phyloP scores from a whole-genome alignment of 2,329 filamentous ascomycete genomes.

The Scedosporium dehoogii region DNA sequence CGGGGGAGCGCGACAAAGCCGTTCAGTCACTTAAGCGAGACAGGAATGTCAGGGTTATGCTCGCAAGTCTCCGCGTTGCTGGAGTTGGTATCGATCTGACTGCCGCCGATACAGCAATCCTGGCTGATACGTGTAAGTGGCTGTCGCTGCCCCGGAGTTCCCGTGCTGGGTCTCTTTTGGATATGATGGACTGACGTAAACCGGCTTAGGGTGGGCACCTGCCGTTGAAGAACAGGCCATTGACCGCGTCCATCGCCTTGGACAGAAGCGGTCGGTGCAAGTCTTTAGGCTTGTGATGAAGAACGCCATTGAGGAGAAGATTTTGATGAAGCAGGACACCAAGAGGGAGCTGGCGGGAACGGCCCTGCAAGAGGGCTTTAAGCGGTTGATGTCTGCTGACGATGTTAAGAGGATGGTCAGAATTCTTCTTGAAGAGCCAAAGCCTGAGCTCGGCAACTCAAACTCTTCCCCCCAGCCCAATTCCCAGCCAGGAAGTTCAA shows the following conservation, averaged over 20 bases:
- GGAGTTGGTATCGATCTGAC: conserved; percentile 81
- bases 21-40: conserved; percentile 60
- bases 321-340: conserved; percentile 66
- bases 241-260: conserved; percentile 77
- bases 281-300: conserved; percentile 79
- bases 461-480: too few species aligned
- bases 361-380: conserved; percentile 66
- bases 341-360: conserved; percentile 70
- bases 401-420: background rate
- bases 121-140: conserved; percentile 61
- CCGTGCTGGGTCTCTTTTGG: background rate
- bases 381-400: conserved; percentile 3
- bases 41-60: conserved; percentile 59
- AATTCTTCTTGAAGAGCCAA: background rate
- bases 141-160: background rate
- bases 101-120: conserved; percentile 74
- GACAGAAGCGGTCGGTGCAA: conserved; percentile 68
- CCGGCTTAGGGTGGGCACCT: conserved; percentile 64
- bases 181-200: background rate
- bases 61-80: conserved; percentile 74
- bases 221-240: conserved; percentile 89
- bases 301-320: conserved; percentile 68
- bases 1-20: conserved; percentile 59
- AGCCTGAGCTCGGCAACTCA: background rate
- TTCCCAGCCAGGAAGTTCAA: too few species aligned